These are phyloP conservation scores for Fusarium verrucosum DNA, from an alignment of 2,329 filamentous ascomycete species.

Conservation along the genomic window DNA sequence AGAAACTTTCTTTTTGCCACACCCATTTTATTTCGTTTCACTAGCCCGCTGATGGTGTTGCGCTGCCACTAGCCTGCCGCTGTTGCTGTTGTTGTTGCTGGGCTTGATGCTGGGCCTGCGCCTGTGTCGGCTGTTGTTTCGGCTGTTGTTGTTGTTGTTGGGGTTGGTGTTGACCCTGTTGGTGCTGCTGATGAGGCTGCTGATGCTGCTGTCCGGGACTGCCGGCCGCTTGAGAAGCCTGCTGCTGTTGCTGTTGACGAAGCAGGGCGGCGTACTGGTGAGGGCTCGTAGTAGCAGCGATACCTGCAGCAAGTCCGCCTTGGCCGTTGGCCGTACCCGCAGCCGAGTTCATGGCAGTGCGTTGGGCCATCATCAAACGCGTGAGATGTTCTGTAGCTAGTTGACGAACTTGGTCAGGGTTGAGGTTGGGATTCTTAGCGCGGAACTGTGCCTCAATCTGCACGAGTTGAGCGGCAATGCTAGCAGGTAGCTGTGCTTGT, in stretches of 20 bases:
- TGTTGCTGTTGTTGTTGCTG: constrained; percentile 41
- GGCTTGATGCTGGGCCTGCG: constrained; percentile 16
- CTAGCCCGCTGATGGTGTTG: constrained; percentile 49
- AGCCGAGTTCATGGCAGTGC: constrained; percentile 64
- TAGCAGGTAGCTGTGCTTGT: constrained; percentile 57
- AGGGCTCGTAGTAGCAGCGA: constrained; percentile 60
- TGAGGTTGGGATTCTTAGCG: constrained; percentile 60
- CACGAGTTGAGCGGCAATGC: constrained; percentile 59
- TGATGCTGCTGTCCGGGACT: constrained; percentile 43
- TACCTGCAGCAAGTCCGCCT: constrained; percentile 59
- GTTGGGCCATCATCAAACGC: constrained; percentile 58
- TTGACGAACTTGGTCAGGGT: constrained; percentile 60
- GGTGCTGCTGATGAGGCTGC: constrained; percentile 40
- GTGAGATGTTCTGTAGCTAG: constrained; percentile 62
- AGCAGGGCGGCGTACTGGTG: constrained; percentile 69
- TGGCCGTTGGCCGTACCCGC: constrained; percentile 58
- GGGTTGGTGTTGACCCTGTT: constrained; percentile 37
- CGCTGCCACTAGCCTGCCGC: constrained; percentile 53
- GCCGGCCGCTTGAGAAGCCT: constrained; percentile 48
- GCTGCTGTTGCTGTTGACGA: constrained; percentile 65
- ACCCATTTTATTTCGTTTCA: constrained; percentile 27
- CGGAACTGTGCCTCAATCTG: constrained; percentile 63
- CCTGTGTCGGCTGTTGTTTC: constrained; percentile 32
- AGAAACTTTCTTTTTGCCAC: neutral
- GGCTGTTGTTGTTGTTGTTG: constrained; percentile 21